These are phyloP conservation scores for Pythium insidiosum DNA, from an alignment of 352 stramenopile species.

Conservation along the genomic window DNA sequence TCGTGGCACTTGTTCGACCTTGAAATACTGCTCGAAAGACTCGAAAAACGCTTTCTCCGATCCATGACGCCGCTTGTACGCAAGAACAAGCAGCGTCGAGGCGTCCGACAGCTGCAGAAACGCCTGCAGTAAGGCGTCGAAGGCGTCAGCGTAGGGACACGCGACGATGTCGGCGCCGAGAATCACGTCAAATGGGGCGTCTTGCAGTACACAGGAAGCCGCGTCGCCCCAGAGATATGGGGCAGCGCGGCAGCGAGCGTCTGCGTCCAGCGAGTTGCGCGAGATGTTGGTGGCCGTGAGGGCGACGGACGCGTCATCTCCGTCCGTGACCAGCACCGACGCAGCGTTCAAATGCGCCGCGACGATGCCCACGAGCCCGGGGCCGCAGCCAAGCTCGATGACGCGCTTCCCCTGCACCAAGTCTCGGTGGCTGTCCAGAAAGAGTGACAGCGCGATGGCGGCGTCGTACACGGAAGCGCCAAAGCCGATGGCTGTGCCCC, in stretches of 20 bases:
- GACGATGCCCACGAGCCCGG: slow-evolving; percentile 66
- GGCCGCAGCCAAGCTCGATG: slow-evolving; percentile 66
- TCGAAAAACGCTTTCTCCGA: slow-evolving; percentile 64
- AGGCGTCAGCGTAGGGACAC: slow-evolving; percentile 67
- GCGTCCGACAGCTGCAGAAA: slow-evolving; percentile 30
- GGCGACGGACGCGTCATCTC: slow-evolving; percentile 53
- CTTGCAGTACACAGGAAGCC: slow-evolving; percentile 16
- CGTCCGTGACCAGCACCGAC: slow-evolving; percentile 58
- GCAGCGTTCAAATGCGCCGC: slow-evolving; percentile 37
- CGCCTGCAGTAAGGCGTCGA: slow-evolving; percentile 48
- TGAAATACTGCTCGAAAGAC: slow-evolving; percentile 36
- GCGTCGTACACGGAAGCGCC: slow-evolving; percentile 79
- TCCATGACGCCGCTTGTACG: slow-evolving; percentile 69
- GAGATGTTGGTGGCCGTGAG: slow-evolving; percentile 56
- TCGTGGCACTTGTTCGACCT: slow-evolving; percentile 25
- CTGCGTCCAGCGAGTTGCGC: slow-evolving; percentile 19
- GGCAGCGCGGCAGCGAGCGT: slow-evolving; percentile 20
- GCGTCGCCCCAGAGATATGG: slow-evolving; percentile 61
- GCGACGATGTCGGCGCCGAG: slow-evolving; percentile 77
- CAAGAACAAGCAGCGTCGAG: slow-evolving; percentile 48
- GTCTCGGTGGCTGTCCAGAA: slow-evolving; percentile 47
- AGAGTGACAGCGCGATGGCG: slow-evolving; percentile 71
- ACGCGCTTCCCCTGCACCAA: slow-evolving; percentile 42
- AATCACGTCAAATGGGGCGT: slow-evolving; percentile 52
- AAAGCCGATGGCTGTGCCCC: slow-evolving; percentile 66